Evolutionary conservation across 495 filamentous ascomycete species (phyloP).

Genomic region (Elaphomyces granulatus): DNA sequence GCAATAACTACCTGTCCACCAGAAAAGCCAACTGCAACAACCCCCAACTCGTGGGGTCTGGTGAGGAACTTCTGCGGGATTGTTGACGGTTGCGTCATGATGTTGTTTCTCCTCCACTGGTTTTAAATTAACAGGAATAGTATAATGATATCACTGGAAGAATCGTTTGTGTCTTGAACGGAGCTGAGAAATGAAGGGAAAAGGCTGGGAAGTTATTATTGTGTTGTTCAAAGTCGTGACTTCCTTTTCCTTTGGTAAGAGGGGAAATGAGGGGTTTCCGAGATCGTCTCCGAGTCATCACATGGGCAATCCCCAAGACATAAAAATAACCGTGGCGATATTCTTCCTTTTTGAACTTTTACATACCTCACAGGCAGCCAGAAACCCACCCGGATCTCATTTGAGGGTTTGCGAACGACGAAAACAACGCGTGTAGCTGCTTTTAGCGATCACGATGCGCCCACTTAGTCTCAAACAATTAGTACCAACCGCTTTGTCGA

Average conservation of each 20-base stretch:
- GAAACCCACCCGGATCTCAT: too few relatives aligned
- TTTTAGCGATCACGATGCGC: slow-evolving; percentile 39
- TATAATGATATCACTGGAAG: neutral
- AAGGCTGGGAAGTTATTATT: neutral
- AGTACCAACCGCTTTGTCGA: too few relatives aligned
- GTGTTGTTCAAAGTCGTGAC: neutral
- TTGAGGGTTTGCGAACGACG: too few relatives aligned
- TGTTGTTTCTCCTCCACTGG: slow-evolving; percentile 6
- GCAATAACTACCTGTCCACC: slow-evolving; percentile 86
- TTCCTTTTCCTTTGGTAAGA: neutral
- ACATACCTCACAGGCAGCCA: neutral
- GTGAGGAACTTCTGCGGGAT: slow-evolving; percentile 72
- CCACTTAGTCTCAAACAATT: too few relatives aligned
- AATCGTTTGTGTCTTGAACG: neutral
- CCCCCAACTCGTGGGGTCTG: slow-evolving; percentile 61
- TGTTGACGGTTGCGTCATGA: slow-evolving; percentile 56
- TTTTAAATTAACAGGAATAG: too few relatives aligned
- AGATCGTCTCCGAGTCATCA: neutral
- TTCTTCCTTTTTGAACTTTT: too few relatives aligned
- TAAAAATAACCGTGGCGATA: neutral
- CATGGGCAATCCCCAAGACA: neutral
- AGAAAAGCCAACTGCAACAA: slow-evolving; percentile 93
- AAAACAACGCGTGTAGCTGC: slow-evolving; percentile 20
- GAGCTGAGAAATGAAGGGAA: neutral
- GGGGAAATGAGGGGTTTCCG: neutral